phyloP scores from a whole-genome alignment of 129 eudicot genomes.

The sunflower (Helianthus annuus) region DNA sequence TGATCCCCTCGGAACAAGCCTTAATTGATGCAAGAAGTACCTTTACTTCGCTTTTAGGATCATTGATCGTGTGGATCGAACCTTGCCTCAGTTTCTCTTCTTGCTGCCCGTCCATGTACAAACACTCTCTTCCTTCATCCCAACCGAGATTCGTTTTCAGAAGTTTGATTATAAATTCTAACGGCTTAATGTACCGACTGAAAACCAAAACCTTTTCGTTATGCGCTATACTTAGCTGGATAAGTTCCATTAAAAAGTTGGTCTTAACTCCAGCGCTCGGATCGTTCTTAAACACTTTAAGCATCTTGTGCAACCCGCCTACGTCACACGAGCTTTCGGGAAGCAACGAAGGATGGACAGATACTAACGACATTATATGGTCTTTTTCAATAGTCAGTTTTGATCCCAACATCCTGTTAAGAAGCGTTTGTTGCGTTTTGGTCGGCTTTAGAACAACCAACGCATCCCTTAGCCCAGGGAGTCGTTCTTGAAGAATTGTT shows the following conservation, averaged over 20 bases:
- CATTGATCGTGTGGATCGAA: conserved; percentile 44
- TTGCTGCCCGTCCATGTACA: conserved; percentile 55
- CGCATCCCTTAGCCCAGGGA: conserved; percentile 60
- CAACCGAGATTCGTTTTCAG: conserved; percentile 38
- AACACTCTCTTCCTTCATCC: conserved; percentile 53
- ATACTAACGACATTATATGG: conserved; percentile 42
- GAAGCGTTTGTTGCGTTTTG: conserved; percentile 43
- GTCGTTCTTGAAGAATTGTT: conserved; percentile 47
- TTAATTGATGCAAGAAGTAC: conserved; percentile 64
- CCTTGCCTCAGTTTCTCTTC: conserved; percentile 50
- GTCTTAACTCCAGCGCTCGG: conserved; percentile 62
- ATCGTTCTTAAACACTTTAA: conserved; percentile 21
- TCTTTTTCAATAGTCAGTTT: conserved; percentile 27
- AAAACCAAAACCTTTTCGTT: conserved; percentile 65
- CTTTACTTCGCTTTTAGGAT: conserved; percentile 46
- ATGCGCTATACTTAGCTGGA: conserved; percentile 38
- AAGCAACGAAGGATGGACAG: conserved; percentile 71
- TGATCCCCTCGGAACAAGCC: conserved; percentile 79
- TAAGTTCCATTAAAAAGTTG: conserved; percentile 51
- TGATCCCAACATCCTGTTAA: conserved; percentile 19
- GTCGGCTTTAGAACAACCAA: conserved; percentile 58
- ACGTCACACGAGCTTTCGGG: not conserved
- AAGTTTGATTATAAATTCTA: conserved; percentile 37
- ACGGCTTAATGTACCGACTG: conserved; percentile 53
- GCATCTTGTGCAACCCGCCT: conserved; percentile 19